Conservation (phyloP, 371 early-diverging fungal species). For the Coemansia sp. region DNA sequence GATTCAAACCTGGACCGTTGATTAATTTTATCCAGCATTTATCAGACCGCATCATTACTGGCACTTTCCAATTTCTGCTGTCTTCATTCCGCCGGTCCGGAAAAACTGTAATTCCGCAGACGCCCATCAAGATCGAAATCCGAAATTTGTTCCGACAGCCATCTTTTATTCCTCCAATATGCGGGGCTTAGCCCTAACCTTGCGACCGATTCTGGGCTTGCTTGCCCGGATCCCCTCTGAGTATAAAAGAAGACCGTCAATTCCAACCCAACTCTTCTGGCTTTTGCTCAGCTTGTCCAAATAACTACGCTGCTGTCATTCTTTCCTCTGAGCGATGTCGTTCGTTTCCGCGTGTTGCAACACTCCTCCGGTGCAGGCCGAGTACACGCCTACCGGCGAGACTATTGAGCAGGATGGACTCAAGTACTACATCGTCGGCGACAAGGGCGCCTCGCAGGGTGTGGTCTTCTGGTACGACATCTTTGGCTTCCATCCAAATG, state of each 20-base stretch:
- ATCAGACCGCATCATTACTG: no score
- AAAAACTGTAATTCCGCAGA: neutral
- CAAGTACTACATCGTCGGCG: conserved; percentile 44
- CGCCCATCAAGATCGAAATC: neutral
- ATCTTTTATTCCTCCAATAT: neutral
- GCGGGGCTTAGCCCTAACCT: no score
- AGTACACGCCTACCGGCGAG: conserved; percentile 57
- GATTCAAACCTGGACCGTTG: neutral
- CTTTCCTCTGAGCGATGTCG: conserved; percentile 41
- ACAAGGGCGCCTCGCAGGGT: conserved; percentile 37
- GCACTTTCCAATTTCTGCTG: no score
- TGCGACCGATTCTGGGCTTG: neutral
- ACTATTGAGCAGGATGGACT: conserved; percentile 49
- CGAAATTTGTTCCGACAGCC: neutral
- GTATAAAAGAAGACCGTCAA: neutral
- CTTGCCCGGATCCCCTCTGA: neutral
- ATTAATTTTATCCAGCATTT: no score
- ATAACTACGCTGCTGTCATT: neutral
- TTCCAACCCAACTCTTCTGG: no score
- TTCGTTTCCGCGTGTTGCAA: conserved; percentile 59
- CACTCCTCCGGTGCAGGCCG: conserved; percentile 58
- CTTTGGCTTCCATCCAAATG: conserved; percentile 53
- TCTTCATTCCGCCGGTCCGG: neutral
- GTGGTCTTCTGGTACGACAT: conserved; percentile 51
- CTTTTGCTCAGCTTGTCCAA: neutral